phyloP scores from a whole-genome alignment of 1,284 basidiomycete genomes.

The Rugosomyces carneus region DNA sequence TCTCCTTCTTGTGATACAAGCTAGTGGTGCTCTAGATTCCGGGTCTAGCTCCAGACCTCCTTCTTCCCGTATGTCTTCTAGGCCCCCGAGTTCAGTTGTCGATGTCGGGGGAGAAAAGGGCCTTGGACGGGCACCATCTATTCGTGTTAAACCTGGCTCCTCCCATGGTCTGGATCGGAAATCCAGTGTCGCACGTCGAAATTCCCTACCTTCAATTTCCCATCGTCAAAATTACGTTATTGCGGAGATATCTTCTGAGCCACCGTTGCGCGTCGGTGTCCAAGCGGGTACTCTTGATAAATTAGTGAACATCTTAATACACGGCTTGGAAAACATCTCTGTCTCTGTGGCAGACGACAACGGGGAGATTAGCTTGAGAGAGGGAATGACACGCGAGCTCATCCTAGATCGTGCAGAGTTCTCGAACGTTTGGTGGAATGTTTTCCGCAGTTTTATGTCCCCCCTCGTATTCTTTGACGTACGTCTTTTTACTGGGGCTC shows the following conservation, averaged over 20 bases:
- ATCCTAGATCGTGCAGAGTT: constrained; percentile 68
- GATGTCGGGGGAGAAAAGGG: constrained; percentile 38
- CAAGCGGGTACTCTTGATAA: constrained; percentile 71
- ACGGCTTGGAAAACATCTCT: constrained; percentile 70
- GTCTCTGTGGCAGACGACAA: constrained; percentile 79
- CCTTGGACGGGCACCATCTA: constrained; percentile 58
- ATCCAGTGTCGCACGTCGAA: constrained; percentile 65
- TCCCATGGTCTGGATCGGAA: constrained; percentile 67
- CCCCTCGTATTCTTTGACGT: constrained; percentile 81
- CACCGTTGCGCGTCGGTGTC: constrained; percentile 67
- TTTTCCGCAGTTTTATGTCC: constrained; percentile 72
- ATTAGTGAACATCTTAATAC: constrained; percentile 67
- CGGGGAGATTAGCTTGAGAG: constrained; percentile 69
- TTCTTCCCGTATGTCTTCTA: constrained; percentile 50
- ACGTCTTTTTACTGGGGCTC: constrained; percentile 16
- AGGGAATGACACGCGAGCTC: constrained; percentile 63
- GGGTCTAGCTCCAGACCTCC: constrained; percentile 45
- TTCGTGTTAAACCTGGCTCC: constrained; percentile 65
- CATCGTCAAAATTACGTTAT: constrained; percentile 51
- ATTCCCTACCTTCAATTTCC: constrained; percentile 70
- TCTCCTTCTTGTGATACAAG: constrained; percentile 59
- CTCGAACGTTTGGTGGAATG: constrained; percentile 71
- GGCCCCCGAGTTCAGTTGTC: constrained; percentile 55
- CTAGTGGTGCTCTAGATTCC: constrained; percentile 38
- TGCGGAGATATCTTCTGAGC: constrained; percentile 53